Evolutionary conservation across 2,329 filamentous ascomycete genomes (phyloP), one percentile per base, ranked within the genome.

Genomic region (Hymenoscyphus salicellus): DNA sequence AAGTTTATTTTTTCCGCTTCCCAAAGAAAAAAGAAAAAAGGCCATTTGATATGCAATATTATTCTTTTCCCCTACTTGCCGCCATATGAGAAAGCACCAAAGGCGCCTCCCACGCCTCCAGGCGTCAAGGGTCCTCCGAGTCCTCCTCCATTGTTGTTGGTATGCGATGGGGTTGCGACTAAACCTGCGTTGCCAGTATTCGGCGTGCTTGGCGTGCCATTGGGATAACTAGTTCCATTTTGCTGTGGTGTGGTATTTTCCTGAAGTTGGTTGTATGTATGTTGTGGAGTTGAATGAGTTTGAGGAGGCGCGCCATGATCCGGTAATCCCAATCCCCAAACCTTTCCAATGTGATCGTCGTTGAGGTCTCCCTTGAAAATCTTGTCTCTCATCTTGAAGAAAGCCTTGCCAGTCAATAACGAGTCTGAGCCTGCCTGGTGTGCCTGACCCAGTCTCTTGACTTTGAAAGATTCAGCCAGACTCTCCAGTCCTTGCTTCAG

Each of bases 341-440:
- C 93, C 78, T 96, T 94, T 65, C 93, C 93, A 5, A 91, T 81
- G 70, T 96, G 92, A 71, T 96, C 90, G 33, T 91, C 86, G 6
- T 91, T 87, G 57, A 97, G 90, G 28, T 87, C 84, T 66, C 91
- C 90, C 72, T 90, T 89, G 79, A 96, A 98, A 69, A 98, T 91
- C 74, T 91, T 88, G 75, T 93, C 89, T 65, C 89, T 87, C 82
- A 98, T 90, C 73, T 93, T 90, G 85, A 96, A 99, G 79, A 97
- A 99, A 33, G 97, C 92, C 72, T 90, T 89, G 58, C 95, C 95
- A 0, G 95, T 99, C 33, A 99, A 85, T 72, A 97, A 86, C 23
- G 93, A 94, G 77, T 99, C 95, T 0, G 92, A 96, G 32, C 94
- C 95, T 46, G 93, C 95, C 75, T 96, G 93, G 77, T 99, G 95